Percentiles rank a stretch among this genome's conserved stretches.
Conservation (phyloP, 352 stramenopile genomes). For the Pythium diclinum region DNA sequence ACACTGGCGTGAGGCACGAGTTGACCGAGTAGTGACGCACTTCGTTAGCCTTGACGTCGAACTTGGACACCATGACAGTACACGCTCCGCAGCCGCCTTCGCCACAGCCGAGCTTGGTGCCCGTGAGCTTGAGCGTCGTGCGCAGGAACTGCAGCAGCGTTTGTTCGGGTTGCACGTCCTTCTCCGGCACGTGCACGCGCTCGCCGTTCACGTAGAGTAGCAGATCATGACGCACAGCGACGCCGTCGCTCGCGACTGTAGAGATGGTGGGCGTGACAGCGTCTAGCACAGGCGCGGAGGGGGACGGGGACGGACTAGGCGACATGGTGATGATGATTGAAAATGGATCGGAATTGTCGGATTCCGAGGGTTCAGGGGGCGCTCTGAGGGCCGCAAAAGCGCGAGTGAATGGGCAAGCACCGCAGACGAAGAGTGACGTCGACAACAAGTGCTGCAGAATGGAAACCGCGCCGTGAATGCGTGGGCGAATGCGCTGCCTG, state of each 20-base stretch:
- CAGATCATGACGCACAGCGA: conserved; percentile 42
- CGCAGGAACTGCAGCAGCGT: conserved; percentile 87
- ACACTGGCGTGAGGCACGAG: conserved; percentile 82
- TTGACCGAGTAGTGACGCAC: conserved; percentile 83
- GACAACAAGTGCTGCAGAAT: conserved; percentile 1
- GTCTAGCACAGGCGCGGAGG: conserved; percentile 1
- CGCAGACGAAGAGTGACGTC: conserved; percentile 1
- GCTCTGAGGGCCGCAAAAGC: conserved; percentile 11
- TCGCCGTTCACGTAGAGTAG: conserved; percentile 78
- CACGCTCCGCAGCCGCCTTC: conserved; percentile 96
- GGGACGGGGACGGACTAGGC: conserved; percentile 14
- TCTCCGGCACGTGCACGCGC: conserved; percentile 47
- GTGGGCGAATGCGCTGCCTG: conserved; percentile 8
- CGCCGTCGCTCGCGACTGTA: neutral
- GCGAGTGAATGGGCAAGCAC: conserved; percentile 12
- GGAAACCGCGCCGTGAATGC: conserved; percentile 6
- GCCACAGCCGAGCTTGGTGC: conserved; percentile 90
- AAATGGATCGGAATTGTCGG: neutral
- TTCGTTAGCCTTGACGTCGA: conserved; percentile 38
- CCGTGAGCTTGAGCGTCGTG: conserved; percentile 61
- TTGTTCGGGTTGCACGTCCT: conserved; percentile 57
- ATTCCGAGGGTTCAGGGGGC: conserved; percentile 1
- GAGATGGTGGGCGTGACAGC: neutral
- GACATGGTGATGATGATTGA: conserved; percentile 6
- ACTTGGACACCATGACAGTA: conserved; percentile 91